phyloP scores from a whole-genome alignment of 1,284 basidiomycete species.

The Ganoderma lucidum region DNA sequence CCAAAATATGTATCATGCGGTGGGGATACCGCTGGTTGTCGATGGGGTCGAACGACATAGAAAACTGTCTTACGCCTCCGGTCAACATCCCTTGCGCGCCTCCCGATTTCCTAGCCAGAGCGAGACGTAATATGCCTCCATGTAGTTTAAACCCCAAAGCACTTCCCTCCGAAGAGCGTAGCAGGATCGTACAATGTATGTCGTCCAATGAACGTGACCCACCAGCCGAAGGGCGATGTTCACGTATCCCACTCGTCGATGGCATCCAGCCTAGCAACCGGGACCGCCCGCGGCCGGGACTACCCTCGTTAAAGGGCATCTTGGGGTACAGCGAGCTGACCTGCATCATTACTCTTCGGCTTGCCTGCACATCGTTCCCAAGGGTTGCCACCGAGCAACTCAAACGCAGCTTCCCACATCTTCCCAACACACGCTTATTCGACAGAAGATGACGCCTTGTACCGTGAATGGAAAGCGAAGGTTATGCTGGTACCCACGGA shows the following conservation, averaged over 20 bases:
- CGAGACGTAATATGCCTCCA: too few relatives aligned
- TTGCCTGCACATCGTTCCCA: neutral
- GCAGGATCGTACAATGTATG: too few relatives aligned
- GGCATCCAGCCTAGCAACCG: neutral
- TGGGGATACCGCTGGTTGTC: too few relatives aligned
- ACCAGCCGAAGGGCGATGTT: neutral
- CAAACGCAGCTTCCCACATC: neutral
- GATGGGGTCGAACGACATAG: too few relatives aligned
- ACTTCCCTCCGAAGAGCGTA: too few relatives aligned
- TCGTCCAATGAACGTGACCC: neutral
- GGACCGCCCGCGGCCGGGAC: neutral
- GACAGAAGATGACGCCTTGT: neutral
- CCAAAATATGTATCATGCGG: too few relatives aligned
- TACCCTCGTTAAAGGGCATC: neutral
- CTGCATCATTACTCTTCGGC: neutral
- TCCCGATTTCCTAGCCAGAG: too few relatives aligned
- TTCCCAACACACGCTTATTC: neutral
- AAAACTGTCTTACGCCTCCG: too few relatives aligned
- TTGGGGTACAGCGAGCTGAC: neutral
- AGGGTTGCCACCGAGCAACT: slow-evolving; percentile 8
- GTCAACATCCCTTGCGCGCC: too few relatives aligned
- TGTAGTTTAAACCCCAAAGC: too few relatives aligned
- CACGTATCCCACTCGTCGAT: neutral
- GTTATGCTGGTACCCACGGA: neutral
- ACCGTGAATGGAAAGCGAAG: neutral